Conservation (phyloP, 306 rosid species). For the Senna siamea region DNA sequence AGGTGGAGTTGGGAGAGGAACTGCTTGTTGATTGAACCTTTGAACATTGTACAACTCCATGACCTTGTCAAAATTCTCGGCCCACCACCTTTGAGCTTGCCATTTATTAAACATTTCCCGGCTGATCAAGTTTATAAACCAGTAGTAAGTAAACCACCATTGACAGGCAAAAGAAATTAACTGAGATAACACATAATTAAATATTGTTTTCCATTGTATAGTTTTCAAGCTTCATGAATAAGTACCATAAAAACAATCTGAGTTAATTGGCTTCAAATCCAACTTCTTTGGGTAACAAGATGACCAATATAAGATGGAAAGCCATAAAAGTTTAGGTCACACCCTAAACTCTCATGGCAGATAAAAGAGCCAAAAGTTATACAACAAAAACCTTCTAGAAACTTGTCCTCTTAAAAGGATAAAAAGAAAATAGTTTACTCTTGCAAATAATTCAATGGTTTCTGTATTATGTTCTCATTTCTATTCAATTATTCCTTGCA, state of each 20-base stretch:
- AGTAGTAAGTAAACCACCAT: slow-evolving; percentile 20
- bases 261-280: background rate
- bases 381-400: background rate
- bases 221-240: background rate
- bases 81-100: slow-evolving; percentile 37
- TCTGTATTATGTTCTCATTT: slow-evolving; percentile 7
- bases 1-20: slow-evolving; percentile 92
- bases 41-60: slow-evolving; percentile 32
- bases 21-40: slow-evolving; percentile 39
- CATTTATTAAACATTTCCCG: slow-evolving; percentile 29
- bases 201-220: background rate
- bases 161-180: background rate
- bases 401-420: background rate
- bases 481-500: background rate
- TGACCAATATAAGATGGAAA: background rate
- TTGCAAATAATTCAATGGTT: slow-evolving; percentile 4
- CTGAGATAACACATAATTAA: background rate
- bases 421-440: too few relatives aligned
- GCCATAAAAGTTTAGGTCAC: slow-evolving; percentile 10
- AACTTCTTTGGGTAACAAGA: background rate
- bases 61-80: slow-evolving; percentile 23
- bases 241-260: background rate
- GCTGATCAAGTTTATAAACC: slow-evolving; percentile 32
- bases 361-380: slow-evolving; percentile 2
- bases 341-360: slow-evolving; percentile 21